Percentiles rank a stretch among this genome's conserved stretches.
phyloP scores from a whole-genome alignment of 768 basidiomycete species.

The Mycena kentingensis region DNA sequence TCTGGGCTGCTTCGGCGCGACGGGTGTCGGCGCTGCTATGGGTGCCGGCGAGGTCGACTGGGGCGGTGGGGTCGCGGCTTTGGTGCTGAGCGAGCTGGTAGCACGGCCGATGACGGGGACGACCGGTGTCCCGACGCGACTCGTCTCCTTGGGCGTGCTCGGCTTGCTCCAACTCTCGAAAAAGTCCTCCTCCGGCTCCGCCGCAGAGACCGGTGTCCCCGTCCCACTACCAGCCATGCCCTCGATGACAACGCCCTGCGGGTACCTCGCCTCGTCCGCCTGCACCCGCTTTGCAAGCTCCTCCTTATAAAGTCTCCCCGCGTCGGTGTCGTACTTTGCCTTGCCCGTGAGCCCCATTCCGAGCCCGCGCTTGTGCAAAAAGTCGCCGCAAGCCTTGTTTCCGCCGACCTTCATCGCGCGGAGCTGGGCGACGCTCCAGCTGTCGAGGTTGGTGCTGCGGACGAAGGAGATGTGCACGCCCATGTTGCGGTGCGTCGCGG shows the following conservation, averaged over 20 bases:
- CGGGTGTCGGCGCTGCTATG: constrained; percentile 29
- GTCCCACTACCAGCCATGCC: constrained; percentile 67
- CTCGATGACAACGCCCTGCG: constrained; percentile 77
- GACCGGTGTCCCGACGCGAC: constrained; percentile 21
- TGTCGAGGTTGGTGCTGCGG: constrained; percentile 93
- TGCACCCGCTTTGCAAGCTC: constrained; percentile 79
- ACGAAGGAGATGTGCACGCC: constrained; percentile 99
- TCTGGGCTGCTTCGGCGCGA: constrained; percentile 35
- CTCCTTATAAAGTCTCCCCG: constrained; percentile 89
- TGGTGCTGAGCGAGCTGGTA: constrained; percentile 2
- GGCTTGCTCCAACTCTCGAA: constrained; percentile 97
- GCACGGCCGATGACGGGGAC: constrained; percentile 17
- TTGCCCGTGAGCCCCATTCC: constrained; percentile 71
- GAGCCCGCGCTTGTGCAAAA: constrained; percentile 82
- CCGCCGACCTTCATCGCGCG: constrained; percentile 97
- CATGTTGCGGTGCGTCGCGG: constrained; percentile 91
- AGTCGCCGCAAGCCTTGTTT: constrained; percentile 83
- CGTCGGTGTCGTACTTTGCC: constrained; percentile 84
- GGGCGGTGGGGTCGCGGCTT: neutral
- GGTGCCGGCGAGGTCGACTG: constrained; percentile 31
- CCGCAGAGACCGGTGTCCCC: constrained; percentile 39
- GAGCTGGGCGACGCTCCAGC: constrained; percentile 88
- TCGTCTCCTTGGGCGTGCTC: constrained; percentile 47
- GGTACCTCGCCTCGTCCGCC: constrained; percentile 76
- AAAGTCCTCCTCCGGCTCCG: constrained; percentile 81